Base-by-base conservation (phyloP, 2,329 filamentous ascomycete genomes). In the Diplodia intermedia region DNA sequence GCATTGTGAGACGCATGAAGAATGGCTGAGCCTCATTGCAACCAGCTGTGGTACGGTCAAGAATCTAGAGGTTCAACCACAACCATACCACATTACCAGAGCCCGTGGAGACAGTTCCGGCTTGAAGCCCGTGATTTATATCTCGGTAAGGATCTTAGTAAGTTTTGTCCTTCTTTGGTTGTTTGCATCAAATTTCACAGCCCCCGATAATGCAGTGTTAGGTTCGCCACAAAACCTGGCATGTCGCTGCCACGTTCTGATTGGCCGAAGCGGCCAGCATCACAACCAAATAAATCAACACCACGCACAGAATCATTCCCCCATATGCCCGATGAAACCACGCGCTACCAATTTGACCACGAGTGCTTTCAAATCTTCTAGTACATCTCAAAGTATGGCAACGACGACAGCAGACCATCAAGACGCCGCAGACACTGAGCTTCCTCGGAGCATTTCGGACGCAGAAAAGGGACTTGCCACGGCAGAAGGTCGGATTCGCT, bases 171-270 rank as follows among this genome's bases (percentile, higher is more conserved):
- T 14, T 29, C 11, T 14, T 20, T 26, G 52, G 26, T 54, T 29
- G 52, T 23, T 11, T 31, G 31, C 53, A 56, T 18, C 11, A 11
- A 11, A 11, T 38, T 38, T 12, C 36, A 56, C 31, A 38, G 40
- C 31, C 9, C 29, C 52, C 26, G 31, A n/a, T 31, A 3, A 11
- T 11, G 36, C 36, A 38, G 36, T 29, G 4, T 43, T 47, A 20
- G 55, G 4, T 43, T 47, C 36, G 55, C 55, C 55, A 60, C 55
- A 23, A 31, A 15, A 38, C 11, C n/a, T 29, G 18, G 26, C 40
- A 61, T 61, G 56, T 61, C 56, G 56, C 56, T 49, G 36, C 56
- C 15, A 14, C 14, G 15, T 20, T 49, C 23, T 61, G 40, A 61
- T 61, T 61, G 56, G 56, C 40, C 40, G 8, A 33, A n/a, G 38